A percentile compares a stretch with the other conserved stretches of the same genome.
Conservation (phyloP, 805 yeast genomes). For the Candida caryicola region DNA sequence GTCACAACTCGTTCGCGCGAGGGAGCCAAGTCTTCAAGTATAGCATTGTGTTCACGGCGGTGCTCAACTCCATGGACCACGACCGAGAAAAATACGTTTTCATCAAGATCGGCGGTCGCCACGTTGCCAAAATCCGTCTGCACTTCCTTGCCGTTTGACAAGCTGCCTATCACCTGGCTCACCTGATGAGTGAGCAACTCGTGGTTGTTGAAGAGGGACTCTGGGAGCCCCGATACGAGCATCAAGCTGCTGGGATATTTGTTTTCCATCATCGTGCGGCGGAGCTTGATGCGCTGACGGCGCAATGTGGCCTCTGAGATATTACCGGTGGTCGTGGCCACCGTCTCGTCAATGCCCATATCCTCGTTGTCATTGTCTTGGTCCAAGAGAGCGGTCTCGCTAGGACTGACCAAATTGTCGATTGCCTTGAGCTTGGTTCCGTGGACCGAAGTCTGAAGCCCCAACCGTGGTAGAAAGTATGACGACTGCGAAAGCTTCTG, state of each 20-base stretch:
- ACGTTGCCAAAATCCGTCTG: conserved; percentile 24
- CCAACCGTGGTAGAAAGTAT: conserved; percentile 57
- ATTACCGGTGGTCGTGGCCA: conserved; percentile 8
- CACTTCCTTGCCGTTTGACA: conserved; percentile 24
- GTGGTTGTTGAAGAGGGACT: conserved; percentile 32
- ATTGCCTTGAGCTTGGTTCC: conserved; percentile 40
- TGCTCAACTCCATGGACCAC: conserved; percentile 34
- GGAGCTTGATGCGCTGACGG: conserved; percentile 30
- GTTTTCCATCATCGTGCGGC: conserved; percentile 27
- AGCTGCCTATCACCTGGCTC: conserved; percentile 22
- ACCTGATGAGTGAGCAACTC: conserved; percentile 30
- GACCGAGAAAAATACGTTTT: conserved; percentile 36
- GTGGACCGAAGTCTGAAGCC: conserved; percentile 61
- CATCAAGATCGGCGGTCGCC: conserved; percentile 33
- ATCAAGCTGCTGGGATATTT: conserved; percentile 38
- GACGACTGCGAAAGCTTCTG: conserved; percentile 43
- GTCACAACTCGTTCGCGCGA: conserved; percentile 15
- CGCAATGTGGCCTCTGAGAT: conserved; percentile 31
- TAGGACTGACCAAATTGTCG: conserved; percentile 8
- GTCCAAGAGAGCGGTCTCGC: conserved; percentile 21
- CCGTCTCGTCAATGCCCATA: conserved; percentile 30
- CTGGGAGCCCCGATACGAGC: conserved; percentile 35
- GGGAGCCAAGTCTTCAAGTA: conserved; percentile 1
- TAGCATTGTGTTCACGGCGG: conserved; percentile 5
- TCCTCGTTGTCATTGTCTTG: conserved; percentile 51